phyloP scores from a whole-genome alignment of 1,284 basidiomycete genomes.

The Pascua sp. region DNA sequence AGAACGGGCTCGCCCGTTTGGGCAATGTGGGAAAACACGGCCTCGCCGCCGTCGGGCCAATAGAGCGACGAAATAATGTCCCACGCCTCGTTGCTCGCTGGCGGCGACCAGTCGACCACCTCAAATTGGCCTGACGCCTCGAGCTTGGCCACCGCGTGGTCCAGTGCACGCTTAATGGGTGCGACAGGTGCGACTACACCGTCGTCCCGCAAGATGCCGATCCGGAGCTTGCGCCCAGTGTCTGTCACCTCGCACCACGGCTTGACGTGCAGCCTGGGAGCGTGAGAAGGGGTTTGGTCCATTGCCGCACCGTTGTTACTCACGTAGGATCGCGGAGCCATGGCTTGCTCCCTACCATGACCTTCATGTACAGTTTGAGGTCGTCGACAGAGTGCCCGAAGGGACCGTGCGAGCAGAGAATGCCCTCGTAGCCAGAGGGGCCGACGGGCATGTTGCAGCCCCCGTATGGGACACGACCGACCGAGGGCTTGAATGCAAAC shows the following conservation, averaged over 20 bases:
- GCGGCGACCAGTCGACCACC: constrained; percentile 30
- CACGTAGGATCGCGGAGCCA: constrained; percentile 39
- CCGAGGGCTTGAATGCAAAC: constrained; percentile 43
- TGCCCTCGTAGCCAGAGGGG: constrained; percentile 32
- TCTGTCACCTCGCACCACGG: not conserved
- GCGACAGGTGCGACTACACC: constrained; percentile 45
- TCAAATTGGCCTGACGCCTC: constrained; percentile 22
- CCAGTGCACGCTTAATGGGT: constrained; percentile 45
- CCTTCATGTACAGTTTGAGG: constrained; percentile 39
- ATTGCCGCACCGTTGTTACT: constrained; percentile 20
- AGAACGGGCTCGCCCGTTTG: constrained; percentile 35
- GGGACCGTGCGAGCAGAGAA: constrained; percentile 39
- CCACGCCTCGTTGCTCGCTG: constrained; percentile 24
- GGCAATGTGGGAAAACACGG: constrained; percentile 19
- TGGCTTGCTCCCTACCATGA: constrained; percentile 34
- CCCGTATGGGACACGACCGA: constrained; percentile 35
- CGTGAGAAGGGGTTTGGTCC: not conserved
- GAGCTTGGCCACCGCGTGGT: constrained; percentile 30
- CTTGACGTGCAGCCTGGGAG: not conserved
- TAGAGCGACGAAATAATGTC: constrained; percentile 36
- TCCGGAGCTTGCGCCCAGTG: constrained; percentile 22
- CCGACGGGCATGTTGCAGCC: constrained; percentile 24
- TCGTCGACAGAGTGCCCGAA: constrained; percentile 40
- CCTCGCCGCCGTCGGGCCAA: constrained; percentile 39
- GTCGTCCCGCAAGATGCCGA: constrained; percentile 50